phyloP scores from a whole-genome alignment of 768 basidiomycete species.

The Coprinellus micaceus region DNA sequence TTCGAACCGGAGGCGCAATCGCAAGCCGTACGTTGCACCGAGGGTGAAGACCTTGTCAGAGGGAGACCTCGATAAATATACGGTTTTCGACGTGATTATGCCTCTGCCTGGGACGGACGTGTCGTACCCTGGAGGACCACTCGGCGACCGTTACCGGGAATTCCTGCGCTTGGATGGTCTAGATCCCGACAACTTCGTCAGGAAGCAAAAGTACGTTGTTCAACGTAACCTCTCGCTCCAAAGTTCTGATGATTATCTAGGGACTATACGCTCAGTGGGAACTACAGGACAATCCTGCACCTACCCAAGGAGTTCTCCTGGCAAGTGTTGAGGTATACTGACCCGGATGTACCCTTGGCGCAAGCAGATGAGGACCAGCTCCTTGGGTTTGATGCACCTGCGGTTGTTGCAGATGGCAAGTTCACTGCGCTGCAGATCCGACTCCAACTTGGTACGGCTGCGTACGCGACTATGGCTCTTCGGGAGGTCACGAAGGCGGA shows the following conservation, averaged over 20 bases:
- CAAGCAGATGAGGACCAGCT: conserved; percentile 95
- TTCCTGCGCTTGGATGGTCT: conserved; percentile 84
- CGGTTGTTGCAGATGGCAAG: conserved; percentile 63
- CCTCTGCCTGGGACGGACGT: conserved; percentile 96
- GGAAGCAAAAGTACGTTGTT: conserved; percentile 77
- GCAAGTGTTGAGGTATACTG: conserved; percentile 83
- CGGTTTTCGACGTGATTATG: conserved; percentile 94
- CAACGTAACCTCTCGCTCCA: background rate
- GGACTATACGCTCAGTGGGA: conserved; percentile 89
- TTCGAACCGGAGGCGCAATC: conserved; percentile 28
- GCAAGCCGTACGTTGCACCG: conserved; percentile 60
- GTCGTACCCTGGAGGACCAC: conserved; percentile 80
- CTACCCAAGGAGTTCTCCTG: conserved; percentile 79
- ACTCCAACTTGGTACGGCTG: conserved; percentile 82
- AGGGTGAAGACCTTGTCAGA: conserved; percentile 75
- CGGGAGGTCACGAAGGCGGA: conserved; percentile 94
- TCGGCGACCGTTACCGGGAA: conserved; percentile 84
- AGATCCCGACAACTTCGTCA: conserved; percentile 83
- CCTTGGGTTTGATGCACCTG: conserved; percentile 74
- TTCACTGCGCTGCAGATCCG: conserved; percentile 87
- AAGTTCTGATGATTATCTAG: conserved; percentile 35
- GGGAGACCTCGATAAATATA: conserved; percentile 75
- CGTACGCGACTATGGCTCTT: conserved; percentile 98
- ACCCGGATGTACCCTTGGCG: conserved; percentile 87
- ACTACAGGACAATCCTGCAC: conserved; percentile 90